Conservation (phyloP, 495 filamentous ascomycete genomes). For the Bacidia rubella region DNA sequence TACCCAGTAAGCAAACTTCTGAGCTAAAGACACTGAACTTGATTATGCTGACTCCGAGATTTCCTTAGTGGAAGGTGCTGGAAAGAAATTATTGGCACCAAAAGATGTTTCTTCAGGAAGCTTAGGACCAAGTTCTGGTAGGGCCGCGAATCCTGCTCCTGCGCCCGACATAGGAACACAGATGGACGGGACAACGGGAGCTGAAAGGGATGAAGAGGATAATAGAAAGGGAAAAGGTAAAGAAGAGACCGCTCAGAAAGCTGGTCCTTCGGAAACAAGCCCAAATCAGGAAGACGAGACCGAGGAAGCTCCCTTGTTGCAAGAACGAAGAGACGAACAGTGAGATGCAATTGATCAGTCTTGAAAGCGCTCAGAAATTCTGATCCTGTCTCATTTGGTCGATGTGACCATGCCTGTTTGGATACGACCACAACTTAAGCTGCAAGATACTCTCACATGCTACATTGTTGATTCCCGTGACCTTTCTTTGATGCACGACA, state of each 20-base stretch:
- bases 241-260: background rate
- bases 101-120: too few relatives aligned
- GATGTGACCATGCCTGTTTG: too few relatives aligned
- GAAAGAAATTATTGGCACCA: slow-evolving; percentile 12
- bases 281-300: background rate
- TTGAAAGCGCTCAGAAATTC: too few relatives aligned
- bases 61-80: slow-evolving; percentile 13
- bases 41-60: too few relatives aligned
- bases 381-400: too few relatives aligned
- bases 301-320: background rate
- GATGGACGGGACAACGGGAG: background rate
- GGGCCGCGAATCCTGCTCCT: background rate
- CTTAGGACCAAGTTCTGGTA: background rate
- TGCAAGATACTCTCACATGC: background rate
- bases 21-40: too few relatives aligned
- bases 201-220: background rate
- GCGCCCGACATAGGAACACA: background rate
- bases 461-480: too few relatives aligned
- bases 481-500: background rate
- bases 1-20: too few relatives aligned
- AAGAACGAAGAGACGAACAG: background rate
- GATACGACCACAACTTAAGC: too few relatives aligned
- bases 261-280: background rate
- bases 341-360: too few relatives aligned
- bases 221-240: background rate